Evolutionary conservation across 495 filamentous ascomycete genomes (phyloP).

Genomic region (Aspergillus saccharolyticus): DNA sequence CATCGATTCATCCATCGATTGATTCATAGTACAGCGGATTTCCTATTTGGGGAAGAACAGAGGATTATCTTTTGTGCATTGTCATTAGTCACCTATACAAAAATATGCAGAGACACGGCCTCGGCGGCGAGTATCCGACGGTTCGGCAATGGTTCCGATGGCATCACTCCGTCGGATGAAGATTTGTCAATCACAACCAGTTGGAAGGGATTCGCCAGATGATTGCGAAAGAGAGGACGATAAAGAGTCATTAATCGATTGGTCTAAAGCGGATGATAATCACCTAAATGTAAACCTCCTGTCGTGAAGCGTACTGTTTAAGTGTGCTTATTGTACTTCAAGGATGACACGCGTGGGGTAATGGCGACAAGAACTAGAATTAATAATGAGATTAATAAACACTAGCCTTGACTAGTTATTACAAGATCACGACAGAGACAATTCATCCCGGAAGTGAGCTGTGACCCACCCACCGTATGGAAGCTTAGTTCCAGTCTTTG

Average conservation of each 20-base stretch:
- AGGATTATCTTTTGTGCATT: no score
- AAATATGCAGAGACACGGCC: no score
- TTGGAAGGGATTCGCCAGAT: no score
- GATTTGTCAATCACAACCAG: background rate
- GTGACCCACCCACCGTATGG: background rate
- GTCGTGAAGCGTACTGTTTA: background rate
- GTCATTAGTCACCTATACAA: no score
- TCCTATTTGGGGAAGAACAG: no score
- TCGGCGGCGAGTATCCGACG: background rate
- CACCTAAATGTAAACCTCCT: no score
- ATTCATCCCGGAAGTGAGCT: background rate
- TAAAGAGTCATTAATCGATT: no score
- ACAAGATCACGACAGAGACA: background rate
- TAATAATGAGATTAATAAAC: background rate
- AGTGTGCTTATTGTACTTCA: no score
- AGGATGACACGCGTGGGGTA: background rate
- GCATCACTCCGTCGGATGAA: constrained; percentile 5
- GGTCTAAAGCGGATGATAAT: no score
- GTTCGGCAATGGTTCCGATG: background rate
- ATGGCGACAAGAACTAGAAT: background rate
- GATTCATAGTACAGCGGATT: no score
- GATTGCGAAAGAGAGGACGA: background rate
- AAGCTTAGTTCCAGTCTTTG: no score
- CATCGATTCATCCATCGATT: background rate
- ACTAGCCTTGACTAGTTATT: no score